A percentile compares a stretch with the other conserved stretches of the same genome.
These are phyloP conservation scores for Phlebiopsis gigantea DNA, from an alignment of 768 basidiomycete species.

Conservation along the genomic window DNA sequence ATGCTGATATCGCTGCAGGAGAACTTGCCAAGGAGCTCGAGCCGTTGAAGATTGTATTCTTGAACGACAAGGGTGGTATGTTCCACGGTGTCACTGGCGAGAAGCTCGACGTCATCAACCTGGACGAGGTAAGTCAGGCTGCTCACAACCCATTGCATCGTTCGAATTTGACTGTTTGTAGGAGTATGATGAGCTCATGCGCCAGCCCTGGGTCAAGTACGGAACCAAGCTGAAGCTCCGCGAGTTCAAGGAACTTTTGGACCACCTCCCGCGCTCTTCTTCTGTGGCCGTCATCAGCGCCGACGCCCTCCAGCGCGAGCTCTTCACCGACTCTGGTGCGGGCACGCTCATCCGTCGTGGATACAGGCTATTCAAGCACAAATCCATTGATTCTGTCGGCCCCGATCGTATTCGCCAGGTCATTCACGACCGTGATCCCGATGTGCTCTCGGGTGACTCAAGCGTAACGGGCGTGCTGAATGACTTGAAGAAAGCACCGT, in stretches of 20 bases:
- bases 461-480: constrained; percentile 86
- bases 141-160: not conserved
- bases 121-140: constrained; percentile 72
- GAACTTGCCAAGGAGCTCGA: constrained; percentile 97
- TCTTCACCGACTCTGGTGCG: constrained; percentile 97
- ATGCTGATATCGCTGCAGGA: constrained; percentile 97
- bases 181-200: constrained; percentile 97
- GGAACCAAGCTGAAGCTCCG: constrained; percentile 98
- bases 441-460: constrained; percentile 74
- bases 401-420: constrained; percentile 93
- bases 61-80: constrained; percentile 97
- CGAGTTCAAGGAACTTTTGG: constrained; percentile 98
- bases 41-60: constrained; percentile 96
- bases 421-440: constrained; percentile 92
- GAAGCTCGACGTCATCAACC: constrained; percentile 93
- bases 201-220: constrained; percentile 97
- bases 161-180: constrained; percentile 23
- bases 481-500: constrained; percentile 75
- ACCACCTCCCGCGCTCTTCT: constrained; percentile 95
- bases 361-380: constrained; percentile 94
- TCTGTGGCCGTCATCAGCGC: constrained; percentile 98
- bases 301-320: constrained; percentile 89
- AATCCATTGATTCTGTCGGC: constrained; percentile 75
- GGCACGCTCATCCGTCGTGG: constrained; percentile 97
- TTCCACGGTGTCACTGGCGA: constrained; percentile 97